Conservation (phyloP, 257 asterid species). For the Galeopsis tetrahit region DNA sequence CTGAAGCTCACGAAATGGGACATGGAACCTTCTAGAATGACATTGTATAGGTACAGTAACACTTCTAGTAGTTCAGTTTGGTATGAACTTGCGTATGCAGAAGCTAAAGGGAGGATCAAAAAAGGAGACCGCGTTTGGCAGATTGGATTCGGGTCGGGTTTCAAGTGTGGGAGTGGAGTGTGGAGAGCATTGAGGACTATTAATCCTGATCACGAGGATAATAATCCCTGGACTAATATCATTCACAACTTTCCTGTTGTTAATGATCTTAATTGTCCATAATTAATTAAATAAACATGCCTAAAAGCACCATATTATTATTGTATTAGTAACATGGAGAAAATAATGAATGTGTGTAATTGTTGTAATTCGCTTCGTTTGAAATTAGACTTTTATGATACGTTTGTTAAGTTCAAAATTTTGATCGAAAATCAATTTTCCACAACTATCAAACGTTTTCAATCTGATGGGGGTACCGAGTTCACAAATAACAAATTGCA, state of each 20-base stretch:
- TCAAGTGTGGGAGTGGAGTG: conserved; percentile 44
- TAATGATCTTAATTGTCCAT: not conserved
- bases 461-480: no score
- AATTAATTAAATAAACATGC: no score
- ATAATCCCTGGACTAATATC: conserved; percentile 42
- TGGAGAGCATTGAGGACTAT: conserved; percentile 43
- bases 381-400: no score
- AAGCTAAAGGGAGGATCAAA: conserved; percentile 46
- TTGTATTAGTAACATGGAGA: no score
- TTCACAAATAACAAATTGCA: no score
- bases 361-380: no score
- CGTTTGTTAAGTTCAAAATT: no score
- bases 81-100: conserved; percentile 42
- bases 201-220: conserved; percentile 30
- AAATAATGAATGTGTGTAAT: no score
- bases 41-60: conserved; percentile 42
- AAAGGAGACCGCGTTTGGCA: conserved; percentile 44
- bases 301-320: no score
- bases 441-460: no score
- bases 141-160: conserved; percentile 51
- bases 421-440: no score
- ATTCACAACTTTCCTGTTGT: conserved; percentile 18
- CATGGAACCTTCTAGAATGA: conserved; percentile 57
- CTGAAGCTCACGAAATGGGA: conserved; percentile 38
- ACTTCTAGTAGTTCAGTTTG: conserved; percentile 38